phyloP scores from a whole-genome alignment of 1,139 yeast species.

The Yamadazyma friedrichii region DNA sequence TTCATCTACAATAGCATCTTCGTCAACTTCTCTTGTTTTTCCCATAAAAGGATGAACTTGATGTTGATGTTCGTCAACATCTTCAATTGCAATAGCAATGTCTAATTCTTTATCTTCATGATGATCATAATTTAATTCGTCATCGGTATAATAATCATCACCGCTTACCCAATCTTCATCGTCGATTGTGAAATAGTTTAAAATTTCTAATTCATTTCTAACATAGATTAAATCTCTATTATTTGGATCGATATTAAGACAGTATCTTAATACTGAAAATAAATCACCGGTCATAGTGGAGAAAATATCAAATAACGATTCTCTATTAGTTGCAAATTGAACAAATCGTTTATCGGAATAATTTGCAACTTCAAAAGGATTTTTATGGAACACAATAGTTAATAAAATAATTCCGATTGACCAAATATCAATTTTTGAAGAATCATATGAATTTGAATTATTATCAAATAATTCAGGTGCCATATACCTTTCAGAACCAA shows the following conservation, averaged over 20 bases:
- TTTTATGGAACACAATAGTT: slow-evolving; percentile 84
- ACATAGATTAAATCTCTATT: slow-evolving; percentile 69
- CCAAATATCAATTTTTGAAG: slow-evolving; percentile 91
- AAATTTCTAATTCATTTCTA: slow-evolving; percentile 55
- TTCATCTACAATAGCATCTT: slow-evolving; percentile 3
- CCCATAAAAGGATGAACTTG: not conserved
- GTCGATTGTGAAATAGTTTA: slow-evolving; percentile 78
- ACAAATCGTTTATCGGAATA: slow-evolving; percentile 81
- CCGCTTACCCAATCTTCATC: slow-evolving; percentile 61
- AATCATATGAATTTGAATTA: slow-evolving; percentile 66
- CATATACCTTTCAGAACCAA: slow-evolving; percentile 95
- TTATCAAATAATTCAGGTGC: slow-evolving; percentile 86
- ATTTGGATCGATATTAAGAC: slow-evolving; percentile 82
- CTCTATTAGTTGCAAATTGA: slow-evolving; percentile 85
- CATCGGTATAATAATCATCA: slow-evolving; percentile 27
- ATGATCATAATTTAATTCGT: slow-evolving; percentile 6
- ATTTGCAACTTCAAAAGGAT: slow-evolving; percentile 85
- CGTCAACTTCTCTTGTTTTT: not conserved
- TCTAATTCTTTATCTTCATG: slow-evolving; percentile 19
- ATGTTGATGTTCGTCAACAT: slow-evolving; percentile 10
- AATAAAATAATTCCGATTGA: slow-evolving; percentile 84
- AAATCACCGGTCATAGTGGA: slow-evolving; percentile 87
- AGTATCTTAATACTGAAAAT: slow-evolving; percentile 74
- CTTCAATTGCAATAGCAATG: slow-evolving; percentile 14
- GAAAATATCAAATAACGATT: slow-evolving; percentile 87